Evolutionary conservation across 1,139 yeast species (phyloP), one percentile per base, ranked within the genome.

Genomic region (Debaryomyces coudertii): DNA sequence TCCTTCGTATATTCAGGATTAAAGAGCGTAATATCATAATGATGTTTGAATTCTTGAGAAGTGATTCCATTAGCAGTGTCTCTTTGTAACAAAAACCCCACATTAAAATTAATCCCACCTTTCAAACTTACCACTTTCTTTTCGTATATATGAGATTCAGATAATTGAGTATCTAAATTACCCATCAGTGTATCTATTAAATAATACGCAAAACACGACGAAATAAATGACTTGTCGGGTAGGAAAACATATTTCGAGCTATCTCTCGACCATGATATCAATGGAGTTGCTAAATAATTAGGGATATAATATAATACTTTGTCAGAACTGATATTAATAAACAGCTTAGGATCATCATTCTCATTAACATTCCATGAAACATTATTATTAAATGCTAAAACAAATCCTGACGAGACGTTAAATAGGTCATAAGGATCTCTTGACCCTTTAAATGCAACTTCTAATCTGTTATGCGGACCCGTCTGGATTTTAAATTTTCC

Each of bases 11-110:
- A 80, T 4, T 80, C 71, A 0, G 97, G 97, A 57, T 86, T 82
- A 45, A 68, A 73, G 33, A 90, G 65, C 22, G 78, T 67, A 7
- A 90, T 76, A 3, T 85, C 81, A 62, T 85, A 86, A 63, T 92
- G 97, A 0, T 95, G 90, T 27, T 65, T 73, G 50, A 83, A 82
- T 1, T 79, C 69, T 22, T 73, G 70, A 0, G 87, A 76, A 51
- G 85, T 73, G 2, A 67, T 54, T 2, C 72, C 73, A 24, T 55
- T 47, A 2, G 45, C 40, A 12, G 56, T 55, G 50, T 71, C 63
- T 45, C 90, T 68, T 58, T 85, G 82, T 47, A 86, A 76, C 11
- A 77, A 66, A 50, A 85, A 76, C 1, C 89, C 88, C 14, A 85
- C 71, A 36, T 73, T 76, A 50, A 83, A 77, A 33, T 69, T 66